Base-by-base conservation (phyloP, 2,329 filamentous ascomycete species). In the Grosmannia clavigera region DNA sequence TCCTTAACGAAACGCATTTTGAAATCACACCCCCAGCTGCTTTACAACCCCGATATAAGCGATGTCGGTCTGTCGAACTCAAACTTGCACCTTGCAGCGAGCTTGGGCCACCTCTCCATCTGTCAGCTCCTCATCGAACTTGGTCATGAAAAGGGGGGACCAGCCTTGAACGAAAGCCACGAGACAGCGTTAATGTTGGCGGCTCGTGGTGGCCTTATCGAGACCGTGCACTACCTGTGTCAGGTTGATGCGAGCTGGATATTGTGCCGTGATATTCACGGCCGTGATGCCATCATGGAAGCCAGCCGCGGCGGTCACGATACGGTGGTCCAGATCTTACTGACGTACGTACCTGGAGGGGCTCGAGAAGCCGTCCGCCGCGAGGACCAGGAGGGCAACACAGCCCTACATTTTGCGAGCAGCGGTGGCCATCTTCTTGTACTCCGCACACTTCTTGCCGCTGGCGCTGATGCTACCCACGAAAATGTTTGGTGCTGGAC, bases 141-240 rank as follows among this genome's bases (percentile, higher is more conserved):
- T 5, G 88, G 87, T 60, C 90, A 95, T 70, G 90, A 95, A 71
- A 70, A 76, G n/a, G 61, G 62, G 5, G 83, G 84, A 57, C 83
- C 91, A 35, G 87, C 86, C 14, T 79, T 90, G 64, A 95, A 95
- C 71, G 87, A 90, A 66, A 79, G 85, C 63, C 83, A 88, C 68
- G 86, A 92, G 68, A 95, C 90, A 0, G 86, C 90, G 0, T 77
- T 95, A 56, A 91, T 92, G 82, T 79, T 94, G 3, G 90, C 90
- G 12, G 83, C 88, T 1, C 75, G 74, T 7, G 79, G 79, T 1
- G 86, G 87, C 16, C 86, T 90, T 67, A 84, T 86, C 64, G 85
- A 89, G 57, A 82, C 89, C 27, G 89, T 90, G 16, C 83, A 87
- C 63, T 76, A 88, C 43, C 79, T 95, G 5, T 84, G 84, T 68